Percentiles rank a stretch among this genome's conserved stretches.
Conservation (phyloP, 2,329 filamentous ascomycete species). For the Acarospora socialis region DNA sequence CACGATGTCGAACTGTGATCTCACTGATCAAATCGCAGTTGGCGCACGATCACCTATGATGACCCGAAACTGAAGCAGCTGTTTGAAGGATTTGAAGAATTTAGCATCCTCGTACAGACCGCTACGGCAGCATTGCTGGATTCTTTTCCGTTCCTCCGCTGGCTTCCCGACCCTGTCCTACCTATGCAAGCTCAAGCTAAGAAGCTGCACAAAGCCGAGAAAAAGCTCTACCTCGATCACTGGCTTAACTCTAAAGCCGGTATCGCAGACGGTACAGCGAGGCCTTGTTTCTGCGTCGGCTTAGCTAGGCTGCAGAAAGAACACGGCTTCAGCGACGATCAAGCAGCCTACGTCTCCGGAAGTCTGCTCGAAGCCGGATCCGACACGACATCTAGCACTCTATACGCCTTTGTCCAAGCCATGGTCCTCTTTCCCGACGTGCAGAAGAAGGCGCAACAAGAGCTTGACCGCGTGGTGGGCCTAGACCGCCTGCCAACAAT, state of each 20-base stretch:
- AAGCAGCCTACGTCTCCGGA: constrained; percentile 25
- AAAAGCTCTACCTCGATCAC: constrained; percentile 27
- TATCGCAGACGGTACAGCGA: constrained; percentile 18
- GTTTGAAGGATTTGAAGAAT: constrained; percentile 29
- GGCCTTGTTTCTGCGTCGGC: constrained; percentile 19
- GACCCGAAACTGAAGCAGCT: constrained; percentile 31
- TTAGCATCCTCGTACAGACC: constrained; percentile 29
- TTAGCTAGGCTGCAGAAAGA: constrained; percentile 20
- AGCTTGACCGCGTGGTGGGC: constrained; percentile 38
- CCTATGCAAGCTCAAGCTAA: constrained; percentile 28
- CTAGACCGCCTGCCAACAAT: constrained; percentile 32
- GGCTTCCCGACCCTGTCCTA: constrained; percentile 28
- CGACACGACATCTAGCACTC: constrained; percentile 30
- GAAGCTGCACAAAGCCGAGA: constrained; percentile 30
- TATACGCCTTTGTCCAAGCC: constrained; percentile 33
- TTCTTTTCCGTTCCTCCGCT: constrained; percentile 32
- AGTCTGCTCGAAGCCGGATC: constrained; percentile 28
- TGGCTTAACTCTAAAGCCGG: constrained; percentile 29
- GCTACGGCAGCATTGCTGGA: constrained; percentile 32
- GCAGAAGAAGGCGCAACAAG: constrained; percentile 31
- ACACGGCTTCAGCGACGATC: constrained; percentile 21
- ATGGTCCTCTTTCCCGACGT: constrained; percentile 37
- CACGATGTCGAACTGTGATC: constrained; percentile 18
- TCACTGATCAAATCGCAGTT: constrained; percentile 16
- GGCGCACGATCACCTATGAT: constrained; percentile 27